Percentiles rank a stretch among this genome's conserved stretches.
Evolutionary conservation across 805 yeast genomes (phyloP).

Genomic region (Debaryomyces prosopidis): DNA sequence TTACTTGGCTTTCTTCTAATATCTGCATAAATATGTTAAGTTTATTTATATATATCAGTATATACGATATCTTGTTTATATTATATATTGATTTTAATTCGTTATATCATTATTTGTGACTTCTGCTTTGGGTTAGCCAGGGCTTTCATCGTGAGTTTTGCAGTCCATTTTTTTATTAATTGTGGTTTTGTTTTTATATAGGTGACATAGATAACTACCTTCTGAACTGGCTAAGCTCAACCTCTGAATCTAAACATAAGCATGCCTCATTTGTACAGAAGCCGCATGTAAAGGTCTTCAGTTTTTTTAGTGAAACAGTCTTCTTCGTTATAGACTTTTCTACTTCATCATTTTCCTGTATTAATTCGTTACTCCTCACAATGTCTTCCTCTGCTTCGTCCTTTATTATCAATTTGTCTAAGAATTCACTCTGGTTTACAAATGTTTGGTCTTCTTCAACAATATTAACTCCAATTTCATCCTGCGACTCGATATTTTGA

Average conservation of each 20-base stretch:
- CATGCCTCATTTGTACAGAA: constrained; percentile 43
- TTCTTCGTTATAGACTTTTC: not conserved
- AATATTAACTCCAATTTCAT: constrained; percentile 1
- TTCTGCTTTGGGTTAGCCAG: not conserved
- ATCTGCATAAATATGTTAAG: not conserved
- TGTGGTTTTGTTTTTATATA: not conserved
- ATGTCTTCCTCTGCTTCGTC: constrained; percentile 4
- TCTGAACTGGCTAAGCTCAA: constrained; percentile 11
- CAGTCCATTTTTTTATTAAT: not conserved
- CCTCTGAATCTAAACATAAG: constrained; percentile 41
- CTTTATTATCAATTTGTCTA: constrained; percentile 6
- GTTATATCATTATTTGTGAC: not conserved
- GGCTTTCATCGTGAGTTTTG: too few species aligned
- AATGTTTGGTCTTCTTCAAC: constrained; percentile 6
- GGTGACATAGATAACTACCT: not conserved
- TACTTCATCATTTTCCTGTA: not conserved
- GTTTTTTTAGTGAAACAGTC: not conserved
- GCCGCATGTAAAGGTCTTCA: constrained; percentile 22
- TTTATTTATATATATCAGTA: not conserved
- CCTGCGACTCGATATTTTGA: constrained; percentile 3
- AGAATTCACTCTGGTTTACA: not conserved
- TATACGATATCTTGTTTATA: not conserved
- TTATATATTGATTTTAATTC: constrained; percentile 1
- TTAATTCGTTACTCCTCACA: not conserved
- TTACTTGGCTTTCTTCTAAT: constrained; percentile 48